Evolutionary conservation across 169 alveolate genomes (phyloP).

Genomic region (Cryptosporidium viatorum): DNA sequence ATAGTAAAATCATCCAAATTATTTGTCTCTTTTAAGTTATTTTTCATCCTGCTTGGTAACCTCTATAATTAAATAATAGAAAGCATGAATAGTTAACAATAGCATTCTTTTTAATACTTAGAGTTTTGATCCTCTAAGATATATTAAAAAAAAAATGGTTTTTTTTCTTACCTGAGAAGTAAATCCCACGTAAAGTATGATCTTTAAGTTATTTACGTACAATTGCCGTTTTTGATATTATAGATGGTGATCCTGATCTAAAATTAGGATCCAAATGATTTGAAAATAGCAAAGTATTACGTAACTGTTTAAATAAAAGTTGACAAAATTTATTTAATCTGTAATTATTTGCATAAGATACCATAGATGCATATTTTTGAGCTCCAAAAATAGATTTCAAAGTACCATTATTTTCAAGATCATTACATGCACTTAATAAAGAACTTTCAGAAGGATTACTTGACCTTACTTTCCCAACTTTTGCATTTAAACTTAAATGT

Average conservation of each 20-base stretch:
- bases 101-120: neutral
- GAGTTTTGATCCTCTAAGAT: neutral
- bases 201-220: constrained; percentile 43
- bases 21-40: neutral
- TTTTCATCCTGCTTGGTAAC: neutral
- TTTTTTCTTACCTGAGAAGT: constrained; percentile 9
- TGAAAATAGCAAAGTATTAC: constrained; percentile 29
- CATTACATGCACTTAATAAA: constrained; percentile 4
- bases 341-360: constrained; percentile 42
- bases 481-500: neutral
- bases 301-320: constrained; percentile 36
- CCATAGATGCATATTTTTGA: constrained; percentile 7
- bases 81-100: neutral
- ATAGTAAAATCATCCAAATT: no score
- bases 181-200: constrained; percentile 8
- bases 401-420: constrained; percentile 7
- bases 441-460: constrained; percentile 28
- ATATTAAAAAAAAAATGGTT: neutral
- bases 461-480: neutral
- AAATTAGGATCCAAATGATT: neutral
- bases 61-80: neutral
- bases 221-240: neutral
- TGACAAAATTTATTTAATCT: constrained; percentile 56
- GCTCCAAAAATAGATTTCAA: constrained; percentile 12
- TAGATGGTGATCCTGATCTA: neutral